Evolutionary conservation across 2,329 filamentous ascomycete species (phyloP).

Genomic region (Pseudopyrenochaeta lycopersici): DNA sequence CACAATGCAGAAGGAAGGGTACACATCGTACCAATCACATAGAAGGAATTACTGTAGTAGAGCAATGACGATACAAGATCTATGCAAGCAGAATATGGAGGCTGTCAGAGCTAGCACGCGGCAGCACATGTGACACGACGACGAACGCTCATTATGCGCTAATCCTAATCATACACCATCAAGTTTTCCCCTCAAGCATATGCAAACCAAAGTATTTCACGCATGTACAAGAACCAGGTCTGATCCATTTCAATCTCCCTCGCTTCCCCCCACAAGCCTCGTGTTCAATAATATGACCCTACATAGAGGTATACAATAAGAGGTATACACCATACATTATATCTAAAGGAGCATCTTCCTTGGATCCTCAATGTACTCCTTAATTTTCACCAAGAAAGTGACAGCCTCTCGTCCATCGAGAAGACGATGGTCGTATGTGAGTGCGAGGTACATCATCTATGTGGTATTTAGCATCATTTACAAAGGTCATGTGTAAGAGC

Average conservation of each 20-base stretch:
- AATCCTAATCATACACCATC: constrained; percentile 8
- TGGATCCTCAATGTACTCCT: constrained; percentile 97
- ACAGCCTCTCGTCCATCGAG: constrained; percentile 95
- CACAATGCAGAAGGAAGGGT: no score
- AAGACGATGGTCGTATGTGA: constrained; percentile 97
- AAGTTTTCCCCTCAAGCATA: neutral
- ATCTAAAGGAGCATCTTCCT: constrained; percentile 79
- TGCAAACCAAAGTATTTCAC: constrained; percentile 1
- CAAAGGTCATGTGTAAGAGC: neutral
- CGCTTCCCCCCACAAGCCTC: neutral
- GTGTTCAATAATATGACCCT: neutral
- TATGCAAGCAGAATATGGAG: no score
- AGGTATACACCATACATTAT: neutral
- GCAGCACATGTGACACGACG: no score
- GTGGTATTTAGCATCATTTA: constrained; percentile 12
- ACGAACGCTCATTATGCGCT: constrained; percentile 11
- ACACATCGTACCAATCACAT: no score
- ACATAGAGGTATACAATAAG: neutral
- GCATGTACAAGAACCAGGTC: constrained; percentile 9
- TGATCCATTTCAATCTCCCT: neutral
- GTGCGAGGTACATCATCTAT: constrained; percentile 96
- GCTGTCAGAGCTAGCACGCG: no score
- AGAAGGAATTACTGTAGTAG: no score
- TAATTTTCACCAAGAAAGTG: constrained; percentile 94
- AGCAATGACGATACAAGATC: no score